Percentiles rank a stretch among this genome's conserved stretches.
phyloP scores from a whole-genome alignment of 495 filamentous ascomycete species.

The Sphaerosporella brunnea region DNA sequence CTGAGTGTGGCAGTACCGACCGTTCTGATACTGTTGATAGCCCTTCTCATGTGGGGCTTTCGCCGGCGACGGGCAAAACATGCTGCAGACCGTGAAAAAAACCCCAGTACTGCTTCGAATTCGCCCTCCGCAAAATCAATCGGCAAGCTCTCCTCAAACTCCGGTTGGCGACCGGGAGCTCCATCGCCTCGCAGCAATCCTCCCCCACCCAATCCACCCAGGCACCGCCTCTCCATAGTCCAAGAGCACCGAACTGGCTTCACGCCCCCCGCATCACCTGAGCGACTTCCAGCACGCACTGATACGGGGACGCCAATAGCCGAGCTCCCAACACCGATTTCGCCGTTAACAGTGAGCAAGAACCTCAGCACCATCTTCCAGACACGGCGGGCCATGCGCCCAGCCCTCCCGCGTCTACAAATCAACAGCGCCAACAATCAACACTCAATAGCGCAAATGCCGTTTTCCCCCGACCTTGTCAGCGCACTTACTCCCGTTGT shows the following conservation, averaged over 20 bases:
- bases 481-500: background rate
- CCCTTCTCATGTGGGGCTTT: background rate
- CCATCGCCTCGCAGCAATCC: background rate
- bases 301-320: background rate
- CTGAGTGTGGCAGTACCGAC: background rate
- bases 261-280: background rate
- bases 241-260: background rate
- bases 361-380: background rate
- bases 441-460: background rate
- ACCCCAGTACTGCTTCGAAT: background rate
- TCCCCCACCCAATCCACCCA: background rate
- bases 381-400: background rate
- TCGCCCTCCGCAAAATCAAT: background rate
- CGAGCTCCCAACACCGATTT: background rate
- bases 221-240: background rate
- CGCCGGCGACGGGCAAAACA: background rate
- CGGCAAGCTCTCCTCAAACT: background rate
- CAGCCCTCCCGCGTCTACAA: background rate
- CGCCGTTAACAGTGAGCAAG: background rate
- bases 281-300: background rate
- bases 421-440: background rate
- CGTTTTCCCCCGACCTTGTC: background rate
- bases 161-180: background rate
- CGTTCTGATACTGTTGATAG: background rate
- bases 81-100: background rate